Base-by-base conservation (phyloP, 352 stramenopile genomes). In the Globisporangium recalcitrans region DNA sequence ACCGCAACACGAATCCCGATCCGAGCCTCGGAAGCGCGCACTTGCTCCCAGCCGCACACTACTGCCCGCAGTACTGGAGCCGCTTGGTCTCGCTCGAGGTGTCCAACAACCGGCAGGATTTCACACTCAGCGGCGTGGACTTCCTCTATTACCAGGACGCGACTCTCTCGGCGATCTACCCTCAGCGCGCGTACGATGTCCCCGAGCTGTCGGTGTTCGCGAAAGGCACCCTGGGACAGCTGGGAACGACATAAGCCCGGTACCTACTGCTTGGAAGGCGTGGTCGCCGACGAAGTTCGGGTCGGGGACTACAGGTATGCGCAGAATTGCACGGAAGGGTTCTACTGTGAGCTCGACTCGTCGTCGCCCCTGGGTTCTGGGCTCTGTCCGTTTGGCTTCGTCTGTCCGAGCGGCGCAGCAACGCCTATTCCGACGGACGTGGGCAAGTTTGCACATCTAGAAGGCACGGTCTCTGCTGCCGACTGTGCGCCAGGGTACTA, bases 71-170 rank as follows among this genome's bases (percentile, higher is more conserved):
- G 57, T 96, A 96, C 60, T 73, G 82, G 10, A 82, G 75, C 4
- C 86, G 88, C n/a, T 64, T 98, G 9, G 90, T 98, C 5, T 78
- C 80, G 0, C 68, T 99, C 2, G 96, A 99, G 62, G 82, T 98
- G 0, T 97, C 89, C 22, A 98, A 97, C 64, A 99, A 99, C 66
- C 87, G 90, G 13, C 91, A 98, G 66, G 96, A 99, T 59, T 99
- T 95, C 59, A 97, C 94, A 10, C 70, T 92, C 49, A 93, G 69
- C 34, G 93, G 93, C 0, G 79, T 97, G 14, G 87, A 87, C 26
- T 99, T 95, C 56, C 65, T 98, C 22, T 98, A 98, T 69, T 91
- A 97, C 40, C 59, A 88, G 21, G 93, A 98, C 58, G 78, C 92
- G 14, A 68, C 74, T 49, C 74, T 98, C 0, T 58, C 64, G 7